phyloP scores from a whole-genome alignment of 2,329 filamentous ascomycete genomes.

The Verticillium nubilum region DNA sequence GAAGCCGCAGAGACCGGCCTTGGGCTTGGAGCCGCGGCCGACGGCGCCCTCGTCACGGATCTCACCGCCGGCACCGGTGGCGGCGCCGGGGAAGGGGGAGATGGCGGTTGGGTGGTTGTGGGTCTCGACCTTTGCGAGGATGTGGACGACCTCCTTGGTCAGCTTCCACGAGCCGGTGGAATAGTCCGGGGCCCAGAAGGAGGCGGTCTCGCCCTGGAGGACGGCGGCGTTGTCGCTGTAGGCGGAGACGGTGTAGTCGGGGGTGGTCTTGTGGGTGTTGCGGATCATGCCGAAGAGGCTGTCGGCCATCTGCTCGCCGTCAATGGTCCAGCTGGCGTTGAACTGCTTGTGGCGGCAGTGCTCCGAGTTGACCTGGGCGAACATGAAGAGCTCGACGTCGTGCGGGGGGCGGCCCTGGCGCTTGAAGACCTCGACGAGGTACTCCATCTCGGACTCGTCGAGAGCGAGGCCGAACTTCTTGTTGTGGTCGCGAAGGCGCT shows the following conservation, averaged over 20 bases:
- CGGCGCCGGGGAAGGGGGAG: conserved; percentile 85
- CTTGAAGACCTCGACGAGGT: conserved; percentile 64
- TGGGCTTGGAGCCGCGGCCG: conserved; percentile 85
- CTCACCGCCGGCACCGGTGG: conserved; percentile 91
- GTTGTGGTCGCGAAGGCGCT: conserved; percentile 78
- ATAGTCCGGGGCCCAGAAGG: conserved; percentile 81
- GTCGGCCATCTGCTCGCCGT: conserved; percentile 71
- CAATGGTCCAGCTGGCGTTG: conserved; percentile 94
- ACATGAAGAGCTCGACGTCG: conserved; percentile 98
- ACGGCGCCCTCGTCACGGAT: conserved; percentile 95
- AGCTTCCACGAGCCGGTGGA: conserved; percentile 83
- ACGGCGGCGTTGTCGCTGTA: conserved; percentile 99
- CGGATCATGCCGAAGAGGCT: conserved; percentile 94
- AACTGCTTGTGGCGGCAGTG: conserved; percentile 86
- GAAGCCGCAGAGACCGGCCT: conserved; percentile 87
- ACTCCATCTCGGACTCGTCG: conserved; percentile 85
- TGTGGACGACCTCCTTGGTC: conserved; percentile 80
- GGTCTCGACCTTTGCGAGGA: conserved; percentile 92
- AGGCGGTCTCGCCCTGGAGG: conserved; percentile 63
- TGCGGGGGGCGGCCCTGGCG: conserved; percentile 57
- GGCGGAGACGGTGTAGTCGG: conserved; percentile 82
- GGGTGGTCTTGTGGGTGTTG: conserved; percentile 83
- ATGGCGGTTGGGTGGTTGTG: conserved; percentile 98
- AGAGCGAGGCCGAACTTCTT: conserved; percentile 77
- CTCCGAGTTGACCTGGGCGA: conserved; percentile 98